These are phyloP conservation scores for Penicillium sp. DNA, from an alignment of 2,329 filamentous ascomycete species.

Conservation along the genomic window DNA sequence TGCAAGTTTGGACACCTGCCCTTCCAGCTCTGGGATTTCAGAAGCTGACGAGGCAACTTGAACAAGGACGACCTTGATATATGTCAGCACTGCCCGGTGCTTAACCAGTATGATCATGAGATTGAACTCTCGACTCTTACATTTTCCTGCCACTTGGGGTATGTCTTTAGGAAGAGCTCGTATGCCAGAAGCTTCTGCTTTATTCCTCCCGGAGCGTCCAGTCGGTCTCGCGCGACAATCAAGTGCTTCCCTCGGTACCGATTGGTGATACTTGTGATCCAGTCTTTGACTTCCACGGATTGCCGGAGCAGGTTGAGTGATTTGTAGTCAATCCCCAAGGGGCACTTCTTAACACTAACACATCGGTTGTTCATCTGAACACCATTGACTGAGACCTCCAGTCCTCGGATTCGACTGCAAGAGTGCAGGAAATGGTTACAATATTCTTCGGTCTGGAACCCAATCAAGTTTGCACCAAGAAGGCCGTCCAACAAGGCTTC, in stretches of 20 bases:
- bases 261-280: slow-evolving; percentile 78
- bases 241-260: slow-evolving; percentile 85
- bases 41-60: slow-evolving; percentile 89
- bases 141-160: slow-evolving; percentile 83
- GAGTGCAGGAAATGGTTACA: slow-evolving; percentile 92
- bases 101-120: slow-evolving; percentile 9
- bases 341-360: slow-evolving; percentile 78
- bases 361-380: slow-evolving; percentile 88
- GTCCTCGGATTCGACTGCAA: slow-evolving; percentile 82
- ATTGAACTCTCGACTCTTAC: slow-evolving; percentile 38
- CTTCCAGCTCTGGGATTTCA: slow-evolving; percentile 82
- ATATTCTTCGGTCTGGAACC: slow-evolving; percentile 93
- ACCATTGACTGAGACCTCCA: slow-evolving; percentile 84
- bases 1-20: slow-evolving; percentile 88
- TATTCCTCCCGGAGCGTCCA: slow-evolving; percentile 89
- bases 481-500: slow-evolving; percentile 87
- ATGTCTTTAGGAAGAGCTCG: slow-evolving; percentile 88
- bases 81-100: neutral
- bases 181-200: slow-evolving; percentile 90
- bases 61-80: slow-evolving; percentile 74
- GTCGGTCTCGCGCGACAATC: slow-evolving; percentile 90
- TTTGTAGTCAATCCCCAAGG: slow-evolving; percentile 86
- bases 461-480: slow-evolving; percentile 87
- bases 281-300: slow-evolving; percentile 73
- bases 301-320: slow-evolving; percentile 72